phyloP scores from a whole-genome alignment of 805 yeast species.

The Metschnikowia reukaufii region DNA sequence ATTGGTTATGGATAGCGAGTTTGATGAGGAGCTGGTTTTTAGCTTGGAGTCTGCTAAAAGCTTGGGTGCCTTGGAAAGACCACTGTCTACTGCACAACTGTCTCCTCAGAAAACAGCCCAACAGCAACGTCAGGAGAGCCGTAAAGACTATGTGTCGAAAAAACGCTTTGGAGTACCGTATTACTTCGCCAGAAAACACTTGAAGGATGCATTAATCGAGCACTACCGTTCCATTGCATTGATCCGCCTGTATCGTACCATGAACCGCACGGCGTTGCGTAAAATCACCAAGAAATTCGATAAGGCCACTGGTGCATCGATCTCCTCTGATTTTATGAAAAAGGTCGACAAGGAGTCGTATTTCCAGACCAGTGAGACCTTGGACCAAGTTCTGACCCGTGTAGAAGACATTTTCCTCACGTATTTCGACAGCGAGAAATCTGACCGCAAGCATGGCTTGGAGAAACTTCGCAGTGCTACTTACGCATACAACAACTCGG shows the following conservation, averaged over 20 bases:
- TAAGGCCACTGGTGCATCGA: slow-evolving; percentile 54
- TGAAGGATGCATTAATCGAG: slow-evolving; percentile 68
- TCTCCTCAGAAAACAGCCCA: not conserved
- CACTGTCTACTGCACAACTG: not conserved
- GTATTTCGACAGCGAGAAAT: slow-evolving; percentile 53
- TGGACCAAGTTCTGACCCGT: slow-evolving; percentile 61
- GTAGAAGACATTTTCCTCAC: slow-evolving; percentile 68
- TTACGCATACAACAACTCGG: slow-evolving; percentile 35
- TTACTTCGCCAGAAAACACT: slow-evolving; percentile 61
- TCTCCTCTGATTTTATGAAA: slow-evolving; percentile 52
- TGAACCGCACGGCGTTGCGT: slow-evolving; percentile 86
- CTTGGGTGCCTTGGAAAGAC: slow-evolving; percentile 1
- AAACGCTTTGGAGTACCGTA: slow-evolving; percentile 52
- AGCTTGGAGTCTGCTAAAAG: slow-evolving; percentile 5
- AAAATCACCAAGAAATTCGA: slow-evolving; percentile 91
- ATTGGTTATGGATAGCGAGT: slow-evolving; percentile 7
- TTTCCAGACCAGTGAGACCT: slow-evolving; percentile 60
- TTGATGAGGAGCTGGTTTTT: slow-evolving; percentile 13
- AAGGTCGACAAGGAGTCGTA: slow-evolving; percentile 53
- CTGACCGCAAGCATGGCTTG: slow-evolving; percentile 64
- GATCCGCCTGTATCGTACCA: slow-evolving; percentile 63
- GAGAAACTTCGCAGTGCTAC: slow-evolving; percentile 57
- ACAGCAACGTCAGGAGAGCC: slow-evolving; percentile 23
- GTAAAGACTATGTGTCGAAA: slow-evolving; percentile 49
- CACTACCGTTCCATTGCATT: slow-evolving; percentile 72